These are phyloP conservation scores for Apiotrichum gamsii DNA, from an alignment of 1,284 basidiomycete genomes.

Conservation along the genomic window DNA sequence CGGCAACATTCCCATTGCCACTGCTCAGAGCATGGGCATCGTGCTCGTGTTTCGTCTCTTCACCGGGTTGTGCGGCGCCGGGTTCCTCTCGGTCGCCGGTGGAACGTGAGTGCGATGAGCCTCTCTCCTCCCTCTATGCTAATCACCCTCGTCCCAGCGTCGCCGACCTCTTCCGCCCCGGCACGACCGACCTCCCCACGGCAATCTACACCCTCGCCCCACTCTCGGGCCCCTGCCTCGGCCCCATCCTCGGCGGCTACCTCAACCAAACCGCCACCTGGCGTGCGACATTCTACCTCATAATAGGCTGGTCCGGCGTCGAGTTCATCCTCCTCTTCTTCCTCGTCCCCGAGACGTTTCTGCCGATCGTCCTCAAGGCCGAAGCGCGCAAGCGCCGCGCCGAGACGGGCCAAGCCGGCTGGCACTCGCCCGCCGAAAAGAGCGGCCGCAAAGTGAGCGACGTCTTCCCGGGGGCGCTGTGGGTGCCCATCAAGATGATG, in stretches of 20 bases:
- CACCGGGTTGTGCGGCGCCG: not conserved
- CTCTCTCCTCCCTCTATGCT: too few species aligned
- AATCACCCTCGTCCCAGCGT: not conserved
- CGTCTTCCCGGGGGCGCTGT: not conserved
- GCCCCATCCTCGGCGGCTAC: conserved; percentile 23
- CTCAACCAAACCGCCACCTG: conserved; percentile 9
- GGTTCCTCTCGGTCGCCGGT: not conserved
- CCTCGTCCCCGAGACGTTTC: conserved; percentile 27
- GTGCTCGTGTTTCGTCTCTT: not conserved
- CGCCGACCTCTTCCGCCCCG: not conserved
- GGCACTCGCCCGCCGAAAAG: not conserved
- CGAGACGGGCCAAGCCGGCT: not conserved
- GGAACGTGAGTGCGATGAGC: not conserved
- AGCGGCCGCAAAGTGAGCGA: not conserved
- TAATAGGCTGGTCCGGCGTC: conserved; percentile 20
- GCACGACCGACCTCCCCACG: not conserved
- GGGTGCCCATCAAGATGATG: not conserved
- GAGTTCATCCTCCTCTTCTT: conserved; percentile 14
- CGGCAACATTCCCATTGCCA: not conserved
- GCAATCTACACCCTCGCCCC: not conserved
- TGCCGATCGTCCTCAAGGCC: conserved; percentile 18
- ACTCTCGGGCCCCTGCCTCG: conserved; percentile 14
- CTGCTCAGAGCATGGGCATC: not conserved
- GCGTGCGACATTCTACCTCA: conserved; percentile 25
- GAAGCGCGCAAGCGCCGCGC: conserved; percentile 9